Evolutionary conservation across 331 rosid species (phyloP), one percentile per base, ranked within the genome.

Genomic region (Saraca asoca): DNA sequence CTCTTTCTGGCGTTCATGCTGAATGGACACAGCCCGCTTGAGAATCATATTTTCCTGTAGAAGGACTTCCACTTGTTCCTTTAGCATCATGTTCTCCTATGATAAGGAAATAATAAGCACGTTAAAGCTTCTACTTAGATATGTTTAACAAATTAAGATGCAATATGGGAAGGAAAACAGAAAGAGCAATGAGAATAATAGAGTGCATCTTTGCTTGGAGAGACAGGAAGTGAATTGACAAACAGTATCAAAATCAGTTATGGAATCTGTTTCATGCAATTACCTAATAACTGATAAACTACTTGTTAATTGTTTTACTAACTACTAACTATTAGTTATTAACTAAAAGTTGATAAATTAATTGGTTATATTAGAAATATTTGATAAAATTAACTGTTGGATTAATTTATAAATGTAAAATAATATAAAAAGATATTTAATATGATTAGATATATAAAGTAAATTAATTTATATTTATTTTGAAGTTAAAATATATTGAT

Each of bases 1-100:
- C 68, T 91, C 95, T 69, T 82, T 91, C 56, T 81, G 89, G 16
- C 85, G 87, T 63, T 91, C 95, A 19, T 84, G 89, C 86, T 88
- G 97, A 56, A 83, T 79, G 0, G 89, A 81, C 61, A 91, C 85
- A 29, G 94, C 95, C 12, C 91, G 84, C 75, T 91, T 88, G 58
- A 91, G 85, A 59, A 88, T 76, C 10, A 73, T 17, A 37, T 91
- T 91, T 84, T 88, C 95, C 77, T 88, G 95, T 63, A 86, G 62
- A 48, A 91, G 93, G 42, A 83, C 80, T 68, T 84, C 89, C 54
- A 85, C 62, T 73, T 85, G 93, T 71, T 88, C 97, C 82, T 83
- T 85, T 67, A 91, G 82, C 83, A 82, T 63, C 80, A 58, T 57
- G 66, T 88, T 88, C 77, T 88, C 97, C 97, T 91, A 68, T 38